Base-by-base conservation (phyloP, 2,329 filamentous ascomycete species). In the Alternaria consortialis region DNA sequence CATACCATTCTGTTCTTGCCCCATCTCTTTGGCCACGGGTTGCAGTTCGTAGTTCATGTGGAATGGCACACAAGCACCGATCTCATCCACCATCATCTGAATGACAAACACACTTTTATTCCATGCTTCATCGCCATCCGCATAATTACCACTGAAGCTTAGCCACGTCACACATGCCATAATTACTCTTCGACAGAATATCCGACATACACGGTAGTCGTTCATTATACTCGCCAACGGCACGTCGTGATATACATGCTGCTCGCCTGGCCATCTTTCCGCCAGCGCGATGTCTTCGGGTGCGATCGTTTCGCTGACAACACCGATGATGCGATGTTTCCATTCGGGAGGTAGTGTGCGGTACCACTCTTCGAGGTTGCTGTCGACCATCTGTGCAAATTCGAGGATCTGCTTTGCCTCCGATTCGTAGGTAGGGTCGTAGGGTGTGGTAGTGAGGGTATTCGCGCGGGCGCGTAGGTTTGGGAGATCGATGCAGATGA, bases 161-260 rank as follows among this genome's bases (percentile, higher is more conserved):
- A 78, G 55, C 73, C 75, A 77, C 1, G 68, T 68, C 2, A 74
- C 59, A 58, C 78, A 80, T 3, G 71, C 73, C 53, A 80, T 69
- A 43, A 80, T 77, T 42, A 80, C 76, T 11, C 74, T 64, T 36
- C 78, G 71, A 53, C 77, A 80, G 65, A 80, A 80, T 46, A 80
- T 78, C 2, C 79, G 73, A 40, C 75, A 78, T 8, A 80, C 73
- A 8, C 79, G 73, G 62, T 81, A 80, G 54, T 81, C 78, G 52
- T 81, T 80, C 53, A 78, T 70, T 58, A 80, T 76, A 48, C 74
- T 78, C 2, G 78, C 78, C 9, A 80, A 69, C 20, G 71, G 71
- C 2, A 80, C 70, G 51, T 80, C 79, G 15, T 77, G 71, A 60
- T 80, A 81, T 2, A 75, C 71, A 52, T 80, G 78, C 50, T 79